These are phyloP conservation scores for Lactarius sanguifluus DNA, from an alignment of 768 basidiomycete genomes.

Conservation along the genomic window DNA sequence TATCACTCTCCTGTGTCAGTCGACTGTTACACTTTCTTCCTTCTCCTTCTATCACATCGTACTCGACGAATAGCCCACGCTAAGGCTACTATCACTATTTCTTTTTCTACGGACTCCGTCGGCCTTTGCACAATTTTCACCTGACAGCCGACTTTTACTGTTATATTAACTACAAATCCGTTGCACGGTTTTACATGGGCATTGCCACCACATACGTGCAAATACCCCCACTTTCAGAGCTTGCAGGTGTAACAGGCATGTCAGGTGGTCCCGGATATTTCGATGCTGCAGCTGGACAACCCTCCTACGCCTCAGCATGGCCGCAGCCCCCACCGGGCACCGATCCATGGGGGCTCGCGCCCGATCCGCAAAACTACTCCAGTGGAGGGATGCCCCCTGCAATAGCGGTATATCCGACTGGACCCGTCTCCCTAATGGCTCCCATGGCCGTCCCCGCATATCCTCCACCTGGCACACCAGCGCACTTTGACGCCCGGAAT, in stretches of 20 bases:
- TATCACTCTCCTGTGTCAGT: conserved; percentile 1
- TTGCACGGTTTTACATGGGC: conserved; percentile 5
- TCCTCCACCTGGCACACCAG: neutral
- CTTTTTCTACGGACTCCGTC: conserved; percentile 10
- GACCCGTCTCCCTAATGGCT: neutral
- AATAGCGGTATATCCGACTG: conserved; percentile 7
- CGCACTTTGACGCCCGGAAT: conserved; percentile 21
- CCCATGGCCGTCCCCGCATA: neutral
- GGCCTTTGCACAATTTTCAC: conserved; percentile 14
- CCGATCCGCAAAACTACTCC: conserved; percentile 19
- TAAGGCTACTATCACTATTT: neutral
- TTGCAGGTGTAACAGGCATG: conserved; percentile 19
- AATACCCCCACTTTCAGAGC: conserved; percentile 14
- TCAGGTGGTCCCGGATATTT: conserved; percentile 14
- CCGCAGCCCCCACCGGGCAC: conserved; percentile 5
- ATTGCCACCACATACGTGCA: conserved; percentile 20
- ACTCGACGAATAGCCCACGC: neutral
- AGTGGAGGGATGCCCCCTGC: conserved; percentile 20
- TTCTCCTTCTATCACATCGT: conserved; percentile 19
- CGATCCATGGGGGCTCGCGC: conserved; percentile 20
- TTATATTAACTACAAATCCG: conserved; percentile 4
- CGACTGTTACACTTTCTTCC: neutral
- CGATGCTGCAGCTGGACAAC: conserved; percentile 18
- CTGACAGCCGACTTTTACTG: neutral
- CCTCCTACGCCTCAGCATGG: conserved; percentile 5